Evolutionary conservation across 140 eudicot species (phyloP).

Genomic region (Anethum foeniculum): DNA sequence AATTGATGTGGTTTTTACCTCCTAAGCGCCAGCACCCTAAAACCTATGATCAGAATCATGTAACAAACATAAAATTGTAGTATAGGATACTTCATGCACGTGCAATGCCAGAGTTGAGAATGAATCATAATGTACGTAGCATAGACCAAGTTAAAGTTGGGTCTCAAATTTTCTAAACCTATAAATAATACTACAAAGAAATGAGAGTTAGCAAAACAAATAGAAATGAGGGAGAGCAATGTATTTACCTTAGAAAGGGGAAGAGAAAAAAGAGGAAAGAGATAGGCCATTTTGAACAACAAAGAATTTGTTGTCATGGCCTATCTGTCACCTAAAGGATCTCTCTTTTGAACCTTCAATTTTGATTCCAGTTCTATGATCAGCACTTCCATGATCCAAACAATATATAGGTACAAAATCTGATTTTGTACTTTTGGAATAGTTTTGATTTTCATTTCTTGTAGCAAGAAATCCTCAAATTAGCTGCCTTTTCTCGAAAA

Average conservation of each 20-base stretch:
- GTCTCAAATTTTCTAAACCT: not conserved
- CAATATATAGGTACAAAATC: not conserved
- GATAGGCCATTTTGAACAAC: slow-evolving; percentile 18
- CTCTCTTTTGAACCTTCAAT: slow-evolving; percentile 15
- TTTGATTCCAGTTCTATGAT: not conserved
- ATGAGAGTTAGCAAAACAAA: slow-evolving; percentile 1
- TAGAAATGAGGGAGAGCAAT: not conserved
- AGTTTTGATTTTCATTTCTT: not conserved
- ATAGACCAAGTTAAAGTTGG: not conserved
- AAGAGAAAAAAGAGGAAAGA: slow-evolving; percentile 18
- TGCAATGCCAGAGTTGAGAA: no score
- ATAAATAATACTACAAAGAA: not conserved
- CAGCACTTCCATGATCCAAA: not conserved
- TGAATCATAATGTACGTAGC: no score
- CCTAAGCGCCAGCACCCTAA: no score
- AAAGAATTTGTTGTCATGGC: slow-evolving; percentile 13
- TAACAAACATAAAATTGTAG: not conserved
- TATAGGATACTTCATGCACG: no score
- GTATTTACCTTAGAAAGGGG: slow-evolving; percentile 10
- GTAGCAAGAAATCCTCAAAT: slow-evolving; percentile 3
- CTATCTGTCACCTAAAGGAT: slow-evolving; percentile 1
- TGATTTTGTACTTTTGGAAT: not conserved
- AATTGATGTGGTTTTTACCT: no score
- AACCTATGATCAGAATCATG: not conserved
- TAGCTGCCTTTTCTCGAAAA: not conserved